Conservation (phyloP, 345 rosid species). For the sweet orange (Citrus sinensis) region DNA sequence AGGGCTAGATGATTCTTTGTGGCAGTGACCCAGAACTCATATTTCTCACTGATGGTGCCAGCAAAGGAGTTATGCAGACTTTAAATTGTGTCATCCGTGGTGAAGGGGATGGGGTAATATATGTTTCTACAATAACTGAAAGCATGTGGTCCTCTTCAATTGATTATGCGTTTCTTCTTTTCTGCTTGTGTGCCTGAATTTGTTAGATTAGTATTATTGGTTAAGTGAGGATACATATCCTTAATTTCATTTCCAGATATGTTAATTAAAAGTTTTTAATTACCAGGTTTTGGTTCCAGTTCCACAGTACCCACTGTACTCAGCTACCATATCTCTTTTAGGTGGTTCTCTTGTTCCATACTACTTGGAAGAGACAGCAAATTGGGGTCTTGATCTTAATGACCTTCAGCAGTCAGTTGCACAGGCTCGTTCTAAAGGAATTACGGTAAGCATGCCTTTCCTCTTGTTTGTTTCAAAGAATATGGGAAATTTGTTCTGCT, state of each 20-base stretch:
- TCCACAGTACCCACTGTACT: conserved; percentile 98
- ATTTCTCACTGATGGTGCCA: conserved; percentile 96
- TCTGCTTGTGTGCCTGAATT: not conserved
- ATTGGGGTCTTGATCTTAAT: conserved; percentile 92
- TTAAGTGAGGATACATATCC: not conserved
- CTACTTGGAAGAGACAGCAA: conserved; percentile 87
- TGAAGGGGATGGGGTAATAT: conserved; percentile 78
- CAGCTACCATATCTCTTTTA: conserved; percentile 78
- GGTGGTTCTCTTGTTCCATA: conserved; percentile 98
- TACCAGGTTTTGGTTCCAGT: conserved; percentile 90
- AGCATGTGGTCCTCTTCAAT: not conserved
- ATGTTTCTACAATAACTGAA: conserved; percentile 8
- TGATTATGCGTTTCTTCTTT: not conserved
- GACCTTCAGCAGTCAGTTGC: conserved; percentile 78
- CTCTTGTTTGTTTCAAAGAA: conserved; percentile 11
- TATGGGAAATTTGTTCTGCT: conserved; percentile 3
- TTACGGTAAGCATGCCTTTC: conserved; percentile 56
- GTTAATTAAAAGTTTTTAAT: not conserved
- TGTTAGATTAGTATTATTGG: not conserved
- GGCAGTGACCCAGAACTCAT: conserved; percentile 94
- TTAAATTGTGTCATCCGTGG: conserved; percentile 85
- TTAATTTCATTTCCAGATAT: conserved; percentile 2
- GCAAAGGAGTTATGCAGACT: conserved; percentile 99
- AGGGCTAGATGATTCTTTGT: conserved; percentile 23
- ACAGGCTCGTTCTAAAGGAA: conserved; percentile 77